phyloP scores from a whole-genome alignment of 2,329 filamentous ascomycete species.

The Nigrospora osmanthi region DNA sequence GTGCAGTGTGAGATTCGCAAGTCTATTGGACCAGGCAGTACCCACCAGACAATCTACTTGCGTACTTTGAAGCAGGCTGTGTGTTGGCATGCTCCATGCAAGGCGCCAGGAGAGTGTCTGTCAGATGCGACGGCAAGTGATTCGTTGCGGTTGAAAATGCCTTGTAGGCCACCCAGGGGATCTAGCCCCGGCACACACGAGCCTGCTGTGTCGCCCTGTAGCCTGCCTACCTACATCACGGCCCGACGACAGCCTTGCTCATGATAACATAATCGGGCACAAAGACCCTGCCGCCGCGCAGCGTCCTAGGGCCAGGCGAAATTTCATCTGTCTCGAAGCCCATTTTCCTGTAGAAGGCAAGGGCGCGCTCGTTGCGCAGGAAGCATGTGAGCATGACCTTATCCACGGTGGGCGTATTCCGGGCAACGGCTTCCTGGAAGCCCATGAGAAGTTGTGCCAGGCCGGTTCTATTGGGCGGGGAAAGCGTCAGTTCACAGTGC shows the following conservation, averaged over 20 bases:
- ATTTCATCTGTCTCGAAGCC: conserved; percentile 50
- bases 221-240: background rate
- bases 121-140: too few species aligned
- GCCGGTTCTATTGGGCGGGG: conserved; percentile 39
- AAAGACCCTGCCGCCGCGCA: conserved; percentile 46
- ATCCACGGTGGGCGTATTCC: conserved; percentile 42
- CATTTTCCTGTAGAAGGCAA: conserved; percentile 52
- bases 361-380: conserved; percentile 47
- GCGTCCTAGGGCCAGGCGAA: conserved; percentile 43
- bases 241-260: conserved; percentile 37
- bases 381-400: conserved; percentile 75
- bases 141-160: too few species aligned
- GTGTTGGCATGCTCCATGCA: too few species aligned
- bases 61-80: too few species aligned
- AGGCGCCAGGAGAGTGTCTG: too few species aligned
- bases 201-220: too few species aligned
- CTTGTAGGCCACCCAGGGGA: too few species aligned
- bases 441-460: conserved; percentile 54
- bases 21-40: too few species aligned
- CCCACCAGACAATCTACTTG: too few species aligned
- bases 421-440: conserved; percentile 44
- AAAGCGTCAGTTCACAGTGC: background rate
- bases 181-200: too few species aligned
- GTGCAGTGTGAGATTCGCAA: too few species aligned
- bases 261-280: conserved; percentile 53